phyloP scores from a whole-genome alignment of 2,329 filamentous ascomycete genomes.

The Colletotrichum sp. region DNA sequence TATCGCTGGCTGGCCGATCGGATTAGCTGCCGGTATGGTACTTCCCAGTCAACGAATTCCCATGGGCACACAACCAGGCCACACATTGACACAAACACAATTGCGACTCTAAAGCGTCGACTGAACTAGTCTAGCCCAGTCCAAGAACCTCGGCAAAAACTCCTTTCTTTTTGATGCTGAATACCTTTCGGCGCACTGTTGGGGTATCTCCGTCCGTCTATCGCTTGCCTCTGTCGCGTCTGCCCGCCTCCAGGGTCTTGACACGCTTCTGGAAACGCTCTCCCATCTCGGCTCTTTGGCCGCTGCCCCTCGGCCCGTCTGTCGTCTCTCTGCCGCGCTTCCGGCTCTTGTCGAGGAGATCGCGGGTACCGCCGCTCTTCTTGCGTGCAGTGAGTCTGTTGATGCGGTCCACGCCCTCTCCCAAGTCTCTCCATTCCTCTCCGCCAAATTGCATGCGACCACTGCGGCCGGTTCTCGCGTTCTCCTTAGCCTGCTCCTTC shows the following conservation, averaged over 20 bases:
- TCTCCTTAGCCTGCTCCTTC: conserved; percentile 77
- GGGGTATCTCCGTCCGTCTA: conserved; percentile 24
- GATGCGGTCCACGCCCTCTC: conserved; percentile 86
- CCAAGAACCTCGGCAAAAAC: not conserved
- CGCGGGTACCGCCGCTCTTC: conserved; percentile 58
- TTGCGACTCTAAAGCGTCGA: not conserved
- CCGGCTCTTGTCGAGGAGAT: conserved; percentile 80
- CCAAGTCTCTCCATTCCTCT: conserved; percentile 89
- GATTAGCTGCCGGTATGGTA: not conserved
- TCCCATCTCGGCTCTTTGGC: conserved; percentile 66
- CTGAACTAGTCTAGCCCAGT: not conserved
- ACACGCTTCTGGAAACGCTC: conserved; percentile 76
- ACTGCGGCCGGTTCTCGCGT: conserved; percentile 52
- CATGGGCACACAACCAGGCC: not conserved
- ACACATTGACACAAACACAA: not conserved
- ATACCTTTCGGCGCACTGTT: not conserved
- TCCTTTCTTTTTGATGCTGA: not conserved
- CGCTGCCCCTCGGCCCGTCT: conserved; percentile 74
- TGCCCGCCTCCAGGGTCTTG: conserved; percentile 57
- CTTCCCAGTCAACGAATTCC: not conserved
- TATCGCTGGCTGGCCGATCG: not conserved
- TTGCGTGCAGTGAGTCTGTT: conserved; percentile 79
- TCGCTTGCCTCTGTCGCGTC: conserved; percentile 48
- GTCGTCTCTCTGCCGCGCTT: conserved; percentile 74
- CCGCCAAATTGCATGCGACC: conserved; percentile 78